phyloP scores from a whole-genome alignment of 371 early-diverging fungal species.

The Mortierella sp. region DNA sequence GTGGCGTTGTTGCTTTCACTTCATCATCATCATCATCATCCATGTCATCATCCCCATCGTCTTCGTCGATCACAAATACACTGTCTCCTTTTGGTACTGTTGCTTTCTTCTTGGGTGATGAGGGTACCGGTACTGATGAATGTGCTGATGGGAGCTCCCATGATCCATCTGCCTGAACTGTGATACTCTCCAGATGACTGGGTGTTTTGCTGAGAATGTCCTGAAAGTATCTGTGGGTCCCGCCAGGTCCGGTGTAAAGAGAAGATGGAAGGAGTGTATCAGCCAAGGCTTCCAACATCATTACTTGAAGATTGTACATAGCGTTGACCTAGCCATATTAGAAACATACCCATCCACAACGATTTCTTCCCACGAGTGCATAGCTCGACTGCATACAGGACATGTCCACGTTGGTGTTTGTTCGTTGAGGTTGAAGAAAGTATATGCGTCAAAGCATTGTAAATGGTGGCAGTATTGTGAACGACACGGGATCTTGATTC shows the following conservation, averaged over 20 bases:
- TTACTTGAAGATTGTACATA: neutral
- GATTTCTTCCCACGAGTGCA: slow-evolving; percentile 68
- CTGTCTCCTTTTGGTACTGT: slow-evolving; percentile 5
- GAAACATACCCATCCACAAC: slow-evolving; percentile 65
- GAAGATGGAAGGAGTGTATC: no score
- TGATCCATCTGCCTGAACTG: slow-evolving; percentile 69
- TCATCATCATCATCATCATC: slow-evolving; percentile 46
- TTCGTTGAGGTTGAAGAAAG: slow-evolving; percentile 76
- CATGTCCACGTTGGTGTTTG: slow-evolving; percentile 79
- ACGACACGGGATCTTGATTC: slow-evolving; percentile 73
- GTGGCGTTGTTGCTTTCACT: slow-evolving; percentile 16
- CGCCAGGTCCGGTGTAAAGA: neutral
- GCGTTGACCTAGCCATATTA: no score
- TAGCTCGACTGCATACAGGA: slow-evolving; percentile 73
- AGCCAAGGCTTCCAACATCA: no score
- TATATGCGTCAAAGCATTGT: slow-evolving; percentile 81
- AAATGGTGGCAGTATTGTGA: slow-evolving; percentile 71
- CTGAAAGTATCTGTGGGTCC: slow-evolving; percentile 63
- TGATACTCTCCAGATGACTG: slow-evolving; percentile 62
- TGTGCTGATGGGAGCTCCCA: slow-evolving; percentile 57
- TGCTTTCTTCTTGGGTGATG: slow-evolving; percentile 29
- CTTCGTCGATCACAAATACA: slow-evolving; percentile 38
- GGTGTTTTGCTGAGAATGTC: slow-evolving; percentile 67
- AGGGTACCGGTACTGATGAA: slow-evolving; percentile 7
- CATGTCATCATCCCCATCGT: no score